Evolutionary conservation across 2,329 filamentous ascomycete genomes (phyloP).

Genomic region (Pseudogymnoascus sp.): DNA sequence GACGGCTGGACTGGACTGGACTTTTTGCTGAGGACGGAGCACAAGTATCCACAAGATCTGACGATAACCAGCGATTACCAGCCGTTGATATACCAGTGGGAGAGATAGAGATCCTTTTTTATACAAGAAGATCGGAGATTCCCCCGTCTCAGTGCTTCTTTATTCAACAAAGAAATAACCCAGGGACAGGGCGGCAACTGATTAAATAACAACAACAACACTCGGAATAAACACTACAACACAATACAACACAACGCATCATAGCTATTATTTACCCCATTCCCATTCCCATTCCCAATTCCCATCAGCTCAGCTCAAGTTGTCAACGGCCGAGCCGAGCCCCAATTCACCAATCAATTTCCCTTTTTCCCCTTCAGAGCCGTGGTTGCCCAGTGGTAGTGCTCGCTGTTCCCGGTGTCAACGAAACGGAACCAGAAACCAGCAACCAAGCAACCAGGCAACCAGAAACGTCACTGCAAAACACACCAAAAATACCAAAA

Average conservation of each 20-base stretch:
- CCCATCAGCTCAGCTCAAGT: background rate
- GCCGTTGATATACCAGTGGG: background rate
- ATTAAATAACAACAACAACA: too few relatives aligned
- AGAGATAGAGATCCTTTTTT: background rate
- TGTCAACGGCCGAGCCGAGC: background rate
- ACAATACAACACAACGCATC: too few relatives aligned
- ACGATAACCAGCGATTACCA: conserved; percentile 1
- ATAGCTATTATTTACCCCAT: too few relatives aligned
- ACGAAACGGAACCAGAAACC: background rate
- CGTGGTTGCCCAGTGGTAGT: background rate
- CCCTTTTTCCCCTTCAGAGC: background rate
- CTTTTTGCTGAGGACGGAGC: background rate
- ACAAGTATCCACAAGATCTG: background rate
- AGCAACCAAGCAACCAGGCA: background rate
- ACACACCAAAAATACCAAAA: too few relatives aligned
- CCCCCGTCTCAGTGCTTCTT: background rate
- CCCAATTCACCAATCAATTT: too few relatives aligned
- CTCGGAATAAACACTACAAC: too few relatives aligned
- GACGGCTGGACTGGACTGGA: too few relatives aligned
- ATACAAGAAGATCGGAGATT: background rate
- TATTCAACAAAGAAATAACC: too few relatives aligned
- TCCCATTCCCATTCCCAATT: too few relatives aligned
- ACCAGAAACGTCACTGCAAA: background rate
- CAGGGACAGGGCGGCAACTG: too few relatives aligned
- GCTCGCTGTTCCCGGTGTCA: conserved; percentile 1